Evolutionary conservation across 1,139 yeast genomes (phyloP), one percentile per base, ranked within the genome.

Genomic region (Diutina siamensis): DNA sequence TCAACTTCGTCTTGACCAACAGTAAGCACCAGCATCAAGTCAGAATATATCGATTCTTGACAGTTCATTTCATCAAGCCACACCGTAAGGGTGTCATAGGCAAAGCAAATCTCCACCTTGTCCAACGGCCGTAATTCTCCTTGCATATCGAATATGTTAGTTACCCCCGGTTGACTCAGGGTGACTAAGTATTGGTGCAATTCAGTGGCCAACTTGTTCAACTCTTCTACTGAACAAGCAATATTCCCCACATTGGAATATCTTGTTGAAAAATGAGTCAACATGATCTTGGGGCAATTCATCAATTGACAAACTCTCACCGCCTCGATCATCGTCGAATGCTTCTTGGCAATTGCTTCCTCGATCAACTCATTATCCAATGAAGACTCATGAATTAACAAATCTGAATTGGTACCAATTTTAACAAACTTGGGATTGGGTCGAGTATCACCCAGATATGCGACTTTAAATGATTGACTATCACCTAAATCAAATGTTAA

Each of bases 361-460:
- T 76, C 81, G n/a, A 73, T 67, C 46, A 87, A 69, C 36, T 76
- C 86, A 57, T 86, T 85, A 49, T 86, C 97, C 50, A 89, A 74
- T 0, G 98, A 86, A 0, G 97, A 89, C 59, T 92, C 99, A 59
- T 92, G 99, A 44, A 92, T 80, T 49, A 92, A 68, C 46, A 94
- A 62, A 56, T 88, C 94, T 42, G 88, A 77, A n/a, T 68, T 62
- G 28, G 59, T 51, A 0, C 96, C 97, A 46, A 84, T 74, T 4
- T 67, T 71, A 51, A 83, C 84, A 52, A 71, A 71, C 44, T 60
- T 64, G 3, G 68, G 58, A 51, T 80, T 82, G 1, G 98, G 98
- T 55, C 97, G 75, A 0, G 97, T 87, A 57, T 92, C 99, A 9
- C 98, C 98, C 1, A 97, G 87, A 59, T 86, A 94, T 0, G 97